Evolutionary conservation across 2,329 filamentous ascomycete species (phyloP).

Genomic region (Pseudogymnoascus pannorum): DNA sequence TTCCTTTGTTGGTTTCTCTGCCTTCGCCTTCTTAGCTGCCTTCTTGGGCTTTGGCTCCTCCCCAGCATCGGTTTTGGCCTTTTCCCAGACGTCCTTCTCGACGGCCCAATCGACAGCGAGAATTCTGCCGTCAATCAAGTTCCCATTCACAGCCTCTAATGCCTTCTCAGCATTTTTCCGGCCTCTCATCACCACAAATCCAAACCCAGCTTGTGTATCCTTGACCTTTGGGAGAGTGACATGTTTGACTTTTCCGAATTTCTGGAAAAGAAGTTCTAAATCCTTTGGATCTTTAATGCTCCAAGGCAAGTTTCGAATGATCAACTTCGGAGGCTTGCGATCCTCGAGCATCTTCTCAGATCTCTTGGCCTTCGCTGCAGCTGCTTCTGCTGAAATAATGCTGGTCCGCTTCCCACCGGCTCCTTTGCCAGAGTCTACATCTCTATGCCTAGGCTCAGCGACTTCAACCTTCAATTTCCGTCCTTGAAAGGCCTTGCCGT

Average conservation of each 20-base stretch:
- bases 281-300: constrained; percentile 84
- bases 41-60: constrained; percentile 27
- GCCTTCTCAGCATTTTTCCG: constrained; percentile 88
- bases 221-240: constrained; percentile 74
- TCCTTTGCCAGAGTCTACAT: constrained; percentile 41
- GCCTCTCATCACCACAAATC: constrained; percentile 82
- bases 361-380: constrained; percentile 43
- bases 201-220: constrained; percentile 70
- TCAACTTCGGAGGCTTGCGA: constrained; percentile 63
- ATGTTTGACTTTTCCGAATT: constrained; percentile 86
- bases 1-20: constrained; percentile 28
- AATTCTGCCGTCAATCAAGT: constrained; percentile 76
- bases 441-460: constrained; percentile 76
- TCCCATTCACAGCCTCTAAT: constrained; percentile 78
- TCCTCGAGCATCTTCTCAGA: constrained; percentile 54
- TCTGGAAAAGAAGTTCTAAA: constrained; percentile 69
- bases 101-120: constrained; percentile 96
- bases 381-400: constrained; percentile 30
- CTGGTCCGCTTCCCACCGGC: constrained; percentile 28
- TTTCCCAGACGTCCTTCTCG: constrained; percentile 79
- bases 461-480: constrained; percentile 79
- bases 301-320: constrained; percentile 93
- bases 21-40: constrained; percentile 22
- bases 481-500: constrained; percentile 70
- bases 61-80: constrained; percentile 41